Evolutionary conservation across 1,284 basidiomycete genomes (phyloP).

Genomic region (Rugosomyces carneus): DNA sequence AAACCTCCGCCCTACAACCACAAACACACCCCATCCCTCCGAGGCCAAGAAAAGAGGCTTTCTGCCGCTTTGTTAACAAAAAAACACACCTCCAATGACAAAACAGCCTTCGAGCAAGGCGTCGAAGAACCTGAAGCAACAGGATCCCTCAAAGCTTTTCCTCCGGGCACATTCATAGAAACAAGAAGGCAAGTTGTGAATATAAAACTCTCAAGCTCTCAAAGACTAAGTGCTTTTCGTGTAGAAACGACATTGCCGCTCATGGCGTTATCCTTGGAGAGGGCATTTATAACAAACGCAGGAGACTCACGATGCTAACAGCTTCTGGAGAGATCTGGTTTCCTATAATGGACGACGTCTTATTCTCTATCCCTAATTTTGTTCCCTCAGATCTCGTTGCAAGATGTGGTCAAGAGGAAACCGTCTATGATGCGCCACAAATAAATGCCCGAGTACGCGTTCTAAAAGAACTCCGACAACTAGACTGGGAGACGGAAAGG

Average conservation of each 20-base stretch:
- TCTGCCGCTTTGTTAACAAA: conserved; percentile 3
- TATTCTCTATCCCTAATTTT: conserved; percentile 52
- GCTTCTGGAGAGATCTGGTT: conserved; percentile 45
- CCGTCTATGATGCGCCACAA: conserved; percentile 29
- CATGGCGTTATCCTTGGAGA: conserved; percentile 47
- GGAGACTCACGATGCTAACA: conserved; percentile 37
- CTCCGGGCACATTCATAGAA: conserved; percentile 55
- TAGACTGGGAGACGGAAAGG: conserved; percentile 40
- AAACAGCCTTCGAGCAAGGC: conserved; percentile 15
- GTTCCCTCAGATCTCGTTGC: conserved; percentile 38
- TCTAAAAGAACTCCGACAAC: conserved; percentile 44
- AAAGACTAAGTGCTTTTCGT: not conserved
- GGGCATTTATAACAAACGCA: conserved; percentile 26
- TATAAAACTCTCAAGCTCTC: not conserved
- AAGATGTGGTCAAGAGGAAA: conserved; percentile 38
- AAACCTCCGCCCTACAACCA: conserved; percentile 12
- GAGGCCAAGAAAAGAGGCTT: conserved; percentile 19
- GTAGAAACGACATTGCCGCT: conserved; percentile 36
- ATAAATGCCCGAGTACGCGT: conserved; percentile 53
- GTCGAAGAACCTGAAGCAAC: conserved; percentile 16
- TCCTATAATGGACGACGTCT: conserved; percentile 44
- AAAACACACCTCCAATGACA: conserved; percentile 16
- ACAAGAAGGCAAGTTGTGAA: conserved; percentile 42
- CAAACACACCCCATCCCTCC: conserved; percentile 17
- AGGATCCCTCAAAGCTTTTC: conserved; percentile 12